phyloP scores from a whole-genome alignment of 441 rosid species.

The Mallotus repandus region DNA sequence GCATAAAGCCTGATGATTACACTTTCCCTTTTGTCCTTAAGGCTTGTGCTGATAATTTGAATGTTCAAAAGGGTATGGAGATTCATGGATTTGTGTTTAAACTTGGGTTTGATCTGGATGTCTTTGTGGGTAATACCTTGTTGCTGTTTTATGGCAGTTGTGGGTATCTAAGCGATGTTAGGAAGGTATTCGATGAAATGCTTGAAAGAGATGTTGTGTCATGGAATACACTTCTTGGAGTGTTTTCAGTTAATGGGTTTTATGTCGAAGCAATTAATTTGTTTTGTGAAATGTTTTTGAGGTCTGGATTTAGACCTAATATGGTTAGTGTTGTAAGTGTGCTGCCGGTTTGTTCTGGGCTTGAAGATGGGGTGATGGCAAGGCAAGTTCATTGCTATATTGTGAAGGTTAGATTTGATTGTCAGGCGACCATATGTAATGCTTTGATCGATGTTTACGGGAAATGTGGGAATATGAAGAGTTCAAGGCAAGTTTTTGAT shows the following conservation, averaged over 20 bases:
- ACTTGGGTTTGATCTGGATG: constrained; percentile 61
- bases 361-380: constrained; percentile 51
- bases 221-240: constrained; percentile 83
- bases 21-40: constrained; percentile 77
- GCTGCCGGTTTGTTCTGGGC: constrained; percentile 61
- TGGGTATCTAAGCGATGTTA: constrained; percentile 53
- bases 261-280: constrained; percentile 44
- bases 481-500: constrained; percentile 58
- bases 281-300: constrained; percentile 52
- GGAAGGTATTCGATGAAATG: constrained; percentile 76
- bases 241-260: constrained; percentile 50
- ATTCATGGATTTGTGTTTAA: constrained; percentile 61
- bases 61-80: constrained; percentile 50
- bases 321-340: too few species aligned
- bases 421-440: constrained; percentile 60
- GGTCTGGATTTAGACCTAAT: constrained; percentile 51
- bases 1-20: constrained; percentile 63
- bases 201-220: constrained; percentile 77
- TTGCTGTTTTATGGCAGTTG: constrained; percentile 57
- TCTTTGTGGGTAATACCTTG: constrained; percentile 65
- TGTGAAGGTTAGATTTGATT: constrained; percentile 43
- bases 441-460: constrained; percentile 75
- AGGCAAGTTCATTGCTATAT: constrained; percentile 51
- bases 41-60: constrained; percentile 50
- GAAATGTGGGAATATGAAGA: constrained; percentile 63